phyloP scores from a whole-genome alignment of 371 early-diverging fungal genomes.

The Choanephora cucurbitarum region DNA sequence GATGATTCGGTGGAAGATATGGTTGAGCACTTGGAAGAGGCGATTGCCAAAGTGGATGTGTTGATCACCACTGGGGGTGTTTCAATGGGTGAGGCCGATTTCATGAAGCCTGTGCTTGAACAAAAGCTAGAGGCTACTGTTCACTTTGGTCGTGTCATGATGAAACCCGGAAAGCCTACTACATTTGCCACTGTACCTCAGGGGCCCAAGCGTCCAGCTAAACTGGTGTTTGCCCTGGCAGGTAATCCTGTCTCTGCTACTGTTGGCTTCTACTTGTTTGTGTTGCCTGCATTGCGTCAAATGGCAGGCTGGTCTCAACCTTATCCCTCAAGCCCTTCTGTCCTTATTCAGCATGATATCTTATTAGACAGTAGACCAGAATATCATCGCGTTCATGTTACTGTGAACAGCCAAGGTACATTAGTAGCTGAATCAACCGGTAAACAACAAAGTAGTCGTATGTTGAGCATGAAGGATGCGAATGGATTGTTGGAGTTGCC shows the following conservation, averaged over 20 bases:
- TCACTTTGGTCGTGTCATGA: constrained; percentile 87
- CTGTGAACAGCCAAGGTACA: constrained; percentile 11
- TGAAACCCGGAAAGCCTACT: constrained; percentile 95
- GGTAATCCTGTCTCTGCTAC: constrained; percentile 94
- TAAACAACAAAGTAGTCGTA: constrained; percentile 78
- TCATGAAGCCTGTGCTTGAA: constrained; percentile 84
- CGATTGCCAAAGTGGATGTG: constrained; percentile 71
- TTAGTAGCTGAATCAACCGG: constrained; percentile 72
- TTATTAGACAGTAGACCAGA: constrained; percentile 83
- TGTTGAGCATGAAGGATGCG: constrained; percentile 78
- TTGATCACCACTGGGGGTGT: constrained; percentile 92
- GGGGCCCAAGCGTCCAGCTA: constrained; percentile 29
- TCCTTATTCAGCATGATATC: constrained; percentile 65
- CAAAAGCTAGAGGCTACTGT: constrained; percentile 72
- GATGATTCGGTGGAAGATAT: constrained; percentile 66
- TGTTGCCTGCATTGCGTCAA: constrained; percentile 78
- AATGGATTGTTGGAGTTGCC: constrained; percentile 80
- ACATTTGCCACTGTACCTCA: constrained; percentile 82
- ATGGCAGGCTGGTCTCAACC: constrained; percentile 64
- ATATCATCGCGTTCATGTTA: constrained; percentile 73
- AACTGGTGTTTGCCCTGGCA: constrained; percentile 84
- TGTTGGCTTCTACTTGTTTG: constrained; percentile 89
- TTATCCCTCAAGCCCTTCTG: constrained; percentile 54
- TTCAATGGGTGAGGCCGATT: constrained; percentile 94
- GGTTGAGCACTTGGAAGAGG: constrained; percentile 47